A percentile compares a stretch with the other conserved stretches of the same genome.
phyloP scores from a whole-genome alignment of 192 early-diverging fungal genomes.

The Entomortierella chlamydospora region DNA sequence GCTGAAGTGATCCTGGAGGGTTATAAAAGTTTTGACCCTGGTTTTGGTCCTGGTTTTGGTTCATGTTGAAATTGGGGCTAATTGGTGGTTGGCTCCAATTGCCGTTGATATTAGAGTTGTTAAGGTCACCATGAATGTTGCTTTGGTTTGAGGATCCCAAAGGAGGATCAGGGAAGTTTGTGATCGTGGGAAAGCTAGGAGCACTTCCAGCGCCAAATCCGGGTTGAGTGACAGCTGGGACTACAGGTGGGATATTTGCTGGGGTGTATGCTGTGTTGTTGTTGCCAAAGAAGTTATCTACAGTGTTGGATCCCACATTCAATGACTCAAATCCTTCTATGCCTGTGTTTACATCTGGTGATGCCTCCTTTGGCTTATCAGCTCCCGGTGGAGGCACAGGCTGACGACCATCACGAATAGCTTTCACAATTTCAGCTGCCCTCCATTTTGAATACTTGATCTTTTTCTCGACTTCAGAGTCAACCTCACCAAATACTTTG shows the following conservation, averaged over 20 bases:
- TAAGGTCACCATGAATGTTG: neutral
- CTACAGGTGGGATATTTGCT: neutral
- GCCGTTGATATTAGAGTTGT: conserved; percentile 12
- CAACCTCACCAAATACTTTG: conserved; percentile 83
- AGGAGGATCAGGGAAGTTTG: conserved; percentile 47
- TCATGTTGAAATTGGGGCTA: conserved; percentile 14
- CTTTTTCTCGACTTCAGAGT: conserved; percentile 81
- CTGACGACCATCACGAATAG: conserved; percentile 83
- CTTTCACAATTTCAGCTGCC: conserved; percentile 93
- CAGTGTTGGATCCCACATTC: neutral
- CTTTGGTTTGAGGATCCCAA: conserved; percentile 10
- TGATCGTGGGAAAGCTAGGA: conserved; percentile 33
- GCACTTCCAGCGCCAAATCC: neutral
- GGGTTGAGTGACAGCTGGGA: neutral
- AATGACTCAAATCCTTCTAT: conserved; percentile 14
- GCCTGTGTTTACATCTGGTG: neutral
- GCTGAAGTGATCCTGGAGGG: conserved; percentile 21
- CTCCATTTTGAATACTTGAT: conserved; percentile 98
- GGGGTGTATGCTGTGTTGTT: conserved; percentile 5
- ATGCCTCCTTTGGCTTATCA: conserved; percentile 20
- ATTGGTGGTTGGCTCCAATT: conserved; percentile 8
- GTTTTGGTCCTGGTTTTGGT: conserved; percentile 26
- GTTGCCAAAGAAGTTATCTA: neutral
- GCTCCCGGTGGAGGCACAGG: conserved; percentile 72
- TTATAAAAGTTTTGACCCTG: conserved; percentile 25